Conservation (phyloP, 805 yeast species). For the Candida odintsovae region DNA sequence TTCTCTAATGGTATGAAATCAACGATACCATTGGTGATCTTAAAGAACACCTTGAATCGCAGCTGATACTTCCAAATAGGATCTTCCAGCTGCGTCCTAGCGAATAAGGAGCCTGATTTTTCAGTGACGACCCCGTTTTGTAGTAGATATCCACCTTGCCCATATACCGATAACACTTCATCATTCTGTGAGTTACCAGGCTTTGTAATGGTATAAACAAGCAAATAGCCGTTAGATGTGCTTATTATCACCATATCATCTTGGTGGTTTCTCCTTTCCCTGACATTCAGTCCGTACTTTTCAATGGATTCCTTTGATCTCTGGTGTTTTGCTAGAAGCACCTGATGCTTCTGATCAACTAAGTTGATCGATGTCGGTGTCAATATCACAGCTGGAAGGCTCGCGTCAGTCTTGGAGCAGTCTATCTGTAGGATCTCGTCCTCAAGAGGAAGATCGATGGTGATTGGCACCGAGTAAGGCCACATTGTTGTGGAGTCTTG, state of each 20-base stretch:
- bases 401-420: not conserved
- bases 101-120: slow-evolving; percentile 12
- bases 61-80: slow-evolving; percentile 20
- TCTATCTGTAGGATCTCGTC: not conserved
- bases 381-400: not conserved
- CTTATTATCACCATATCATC: slow-evolving; percentile 25
- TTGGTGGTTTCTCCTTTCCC: slow-evolving; percentile 24
- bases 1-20: slow-evolving; percentile 17
- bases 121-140: slow-evolving; percentile 23
- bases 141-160: slow-evolving; percentile 12
- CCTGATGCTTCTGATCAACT: slow-evolving; percentile 17
- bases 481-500: not conserved
- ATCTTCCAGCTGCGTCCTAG: slow-evolving; percentile 13
- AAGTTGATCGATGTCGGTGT: not conserved
- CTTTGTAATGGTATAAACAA: slow-evolving; percentile 26
- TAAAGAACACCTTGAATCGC: slow-evolving; percentile 22
- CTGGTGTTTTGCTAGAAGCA: slow-evolving; percentile 29
- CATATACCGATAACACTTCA: slow-evolving; percentile 19
- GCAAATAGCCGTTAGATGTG: slow-evolving; percentile 30
- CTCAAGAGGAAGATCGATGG: not conserved
- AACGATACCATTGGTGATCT: slow-evolving; percentile 18
- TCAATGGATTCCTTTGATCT: slow-evolving; percentile 30
- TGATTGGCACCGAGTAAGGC: not conserved
- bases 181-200: slow-evolving; percentile 8
- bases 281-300: slow-evolving; percentile 32